Conservation (phyloP, 768 basidiomycete species). For the Suillus subaureus region DNA sequence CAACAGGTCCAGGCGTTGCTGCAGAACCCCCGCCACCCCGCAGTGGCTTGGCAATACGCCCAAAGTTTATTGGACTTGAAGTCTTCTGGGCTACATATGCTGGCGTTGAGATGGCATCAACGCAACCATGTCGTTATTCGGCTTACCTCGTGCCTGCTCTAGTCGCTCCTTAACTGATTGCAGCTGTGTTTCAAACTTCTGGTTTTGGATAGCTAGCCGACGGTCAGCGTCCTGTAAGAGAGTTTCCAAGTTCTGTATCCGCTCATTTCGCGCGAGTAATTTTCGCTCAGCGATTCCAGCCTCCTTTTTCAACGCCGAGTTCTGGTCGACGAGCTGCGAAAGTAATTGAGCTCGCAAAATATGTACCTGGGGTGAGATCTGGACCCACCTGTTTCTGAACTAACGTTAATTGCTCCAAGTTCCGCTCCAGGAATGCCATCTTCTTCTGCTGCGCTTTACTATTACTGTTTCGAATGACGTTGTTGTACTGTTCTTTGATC, state of each 20-base stretch:
- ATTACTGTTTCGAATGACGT: constrained; percentile 97
- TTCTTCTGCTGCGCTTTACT: constrained; percentile 99
- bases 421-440: constrained; percentile 98
- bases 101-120: constrained; percentile 32
- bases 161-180: constrained; percentile 90
- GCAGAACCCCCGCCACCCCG: constrained; percentile 83
- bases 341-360: constrained; percentile 18
- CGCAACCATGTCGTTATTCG: constrained; percentile 14
- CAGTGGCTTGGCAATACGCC: constrained; percentile 95
- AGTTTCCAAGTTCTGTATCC: constrained; percentile 95
- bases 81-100: constrained; percentile 66
- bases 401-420: constrained; percentile 90
- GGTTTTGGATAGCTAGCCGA: constrained; percentile 87
- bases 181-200: constrained; percentile 93
- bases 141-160: constrained; percentile 88
- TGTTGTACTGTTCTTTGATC: constrained; percentile 98
- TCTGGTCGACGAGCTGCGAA: constrained; percentile 93
- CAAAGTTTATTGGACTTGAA: constrained; percentile 76
- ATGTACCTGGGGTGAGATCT: not conserved
- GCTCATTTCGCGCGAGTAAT: constrained; percentile 92
- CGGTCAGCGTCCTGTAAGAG: constrained; percentile 93
- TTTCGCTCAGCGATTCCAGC: constrained; percentile 96
- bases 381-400: constrained; percentile 91
- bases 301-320: constrained; percentile 95
- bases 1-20: constrained; percentile 40